These are phyloP conservation scores for Pythium sukuiense DNA, from an alignment of 352 stramenopile species.

Conservation along the genomic window DNA sequence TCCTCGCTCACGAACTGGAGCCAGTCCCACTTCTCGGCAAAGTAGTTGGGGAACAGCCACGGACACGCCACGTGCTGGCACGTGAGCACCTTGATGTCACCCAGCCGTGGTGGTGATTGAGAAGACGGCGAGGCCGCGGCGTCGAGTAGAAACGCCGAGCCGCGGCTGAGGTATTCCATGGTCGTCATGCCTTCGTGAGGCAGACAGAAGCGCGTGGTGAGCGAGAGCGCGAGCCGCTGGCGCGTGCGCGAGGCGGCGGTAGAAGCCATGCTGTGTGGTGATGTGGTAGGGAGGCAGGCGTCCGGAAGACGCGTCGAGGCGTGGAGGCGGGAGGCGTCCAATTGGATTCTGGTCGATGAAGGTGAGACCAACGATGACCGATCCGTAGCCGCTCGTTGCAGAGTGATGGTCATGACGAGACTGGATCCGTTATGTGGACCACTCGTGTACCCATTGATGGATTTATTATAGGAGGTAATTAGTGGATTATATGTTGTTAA, in stretches of 20 bases:
- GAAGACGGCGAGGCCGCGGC: neutral
- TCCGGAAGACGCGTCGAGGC: neutral
- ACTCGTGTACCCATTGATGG: neutral
- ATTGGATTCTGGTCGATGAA: slow-evolving; percentile 9
- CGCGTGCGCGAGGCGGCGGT: slow-evolving; percentile 5
- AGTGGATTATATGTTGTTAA: neutral
- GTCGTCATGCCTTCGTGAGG: slow-evolving; percentile 74
- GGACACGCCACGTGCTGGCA: slow-evolving; percentile 83
- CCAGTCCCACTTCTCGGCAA: slow-evolving; percentile 77
- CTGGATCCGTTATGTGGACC: neutral
- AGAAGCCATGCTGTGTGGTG: neutral
- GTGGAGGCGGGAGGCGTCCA: neutral
- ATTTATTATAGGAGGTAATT: neutral
- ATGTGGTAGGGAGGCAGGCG: too few relatives aligned
- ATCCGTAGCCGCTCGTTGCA: slow-evolving; percentile 1
- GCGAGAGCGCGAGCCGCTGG: slow-evolving; percentile 54
- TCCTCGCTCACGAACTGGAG: slow-evolving; percentile 80
- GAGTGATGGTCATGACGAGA: neutral
- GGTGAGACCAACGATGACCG: neutral
- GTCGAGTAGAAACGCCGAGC: slow-evolving; percentile 64
- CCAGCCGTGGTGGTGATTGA: neutral
- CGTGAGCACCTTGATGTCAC: slow-evolving; percentile 50
- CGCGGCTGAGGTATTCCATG: slow-evolving; percentile 77
- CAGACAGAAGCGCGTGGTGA: slow-evolving; percentile 79
- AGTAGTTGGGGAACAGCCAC: slow-evolving; percentile 79